Percentiles rank a stretch among this genome's conserved stretches.
These are phyloP conservation scores for Cercospora sp. DNA, from an alignment of 2,329 filamentous ascomycete species.

Conservation along the genomic window DNA sequence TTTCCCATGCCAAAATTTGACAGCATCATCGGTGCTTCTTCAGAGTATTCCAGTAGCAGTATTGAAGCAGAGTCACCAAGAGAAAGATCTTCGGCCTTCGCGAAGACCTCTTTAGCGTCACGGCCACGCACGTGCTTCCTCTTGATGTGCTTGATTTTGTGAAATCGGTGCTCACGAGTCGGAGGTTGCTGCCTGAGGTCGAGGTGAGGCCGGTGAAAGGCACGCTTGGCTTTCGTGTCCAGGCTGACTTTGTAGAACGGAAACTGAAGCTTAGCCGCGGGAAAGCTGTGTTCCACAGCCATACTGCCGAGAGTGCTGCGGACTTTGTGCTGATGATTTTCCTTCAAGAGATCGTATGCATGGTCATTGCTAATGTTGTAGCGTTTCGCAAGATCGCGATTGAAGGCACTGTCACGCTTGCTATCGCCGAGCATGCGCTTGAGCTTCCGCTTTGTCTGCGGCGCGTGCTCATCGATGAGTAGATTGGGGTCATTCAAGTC, in stretches of 20 bases:
- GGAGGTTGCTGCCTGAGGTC: conserved; percentile 61
- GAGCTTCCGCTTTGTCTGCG: conserved; percentile 59
- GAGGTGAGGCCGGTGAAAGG: conserved; percentile 80
- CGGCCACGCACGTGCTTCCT: conserved; percentile 80
- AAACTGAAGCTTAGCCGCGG: conserved; percentile 86
- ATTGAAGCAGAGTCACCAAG: conserved; percentile 81
- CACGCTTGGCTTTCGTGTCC: conserved; percentile 68
- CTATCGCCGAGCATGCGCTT: conserved; percentile 53
- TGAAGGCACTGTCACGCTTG: conserved; percentile 67
- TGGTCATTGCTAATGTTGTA: conserved; percentile 98
- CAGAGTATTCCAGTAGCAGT: conserved; percentile 90
- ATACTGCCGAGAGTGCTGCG: conserved; percentile 88
- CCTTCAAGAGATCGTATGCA: conserved; percentile 91
- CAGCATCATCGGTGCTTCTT: conserved; percentile 85
- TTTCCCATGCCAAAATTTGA: conserved; percentile 98
- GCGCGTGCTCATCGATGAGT: conserved; percentile 74
- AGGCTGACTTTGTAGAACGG: conserved; percentile 93
- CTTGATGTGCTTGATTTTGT: conserved; percentile 71
- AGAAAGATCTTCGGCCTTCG: conserved; percentile 76
- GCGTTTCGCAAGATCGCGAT: conserved; percentile 71
- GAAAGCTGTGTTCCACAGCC: conserved; percentile 91
- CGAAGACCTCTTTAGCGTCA: conserved; percentile 74
- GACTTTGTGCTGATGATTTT: conserved; percentile 95
- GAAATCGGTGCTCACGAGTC: conserved; percentile 66
- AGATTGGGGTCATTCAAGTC: conserved; percentile 88